Conservation (phyloP, 75 land plant species). For the Isoetes taiwanensis region DNA sequence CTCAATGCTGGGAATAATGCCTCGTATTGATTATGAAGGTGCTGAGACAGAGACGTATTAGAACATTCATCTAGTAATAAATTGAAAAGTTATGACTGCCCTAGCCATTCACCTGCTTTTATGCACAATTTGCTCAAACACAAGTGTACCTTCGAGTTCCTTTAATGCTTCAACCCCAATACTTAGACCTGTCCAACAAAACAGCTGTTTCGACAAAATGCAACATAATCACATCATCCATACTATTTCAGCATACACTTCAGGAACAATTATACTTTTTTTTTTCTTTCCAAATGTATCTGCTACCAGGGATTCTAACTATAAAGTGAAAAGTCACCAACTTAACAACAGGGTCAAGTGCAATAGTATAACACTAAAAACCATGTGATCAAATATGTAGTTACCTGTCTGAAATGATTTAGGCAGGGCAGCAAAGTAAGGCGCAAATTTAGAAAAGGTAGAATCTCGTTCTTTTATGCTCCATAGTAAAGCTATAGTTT, state of each 20-base stretch:
- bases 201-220: too few relatives aligned
- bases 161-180: constrained; percentile 51
- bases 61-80: not conserved
- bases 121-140: constrained; percentile 60
- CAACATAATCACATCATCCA: too few relatives aligned
- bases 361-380: not conserved
- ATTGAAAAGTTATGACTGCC: not conserved
- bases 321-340: not conserved
- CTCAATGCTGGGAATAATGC: constrained; percentile 33
- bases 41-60: constrained; percentile 31
- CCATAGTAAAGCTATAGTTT: constrained; percentile 62
- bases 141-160: constrained; percentile 55
- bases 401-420: constrained; percentile 56
- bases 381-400: not conserved
- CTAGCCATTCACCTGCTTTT: not conserved
- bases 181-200: constrained; percentile 57
- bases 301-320: not conserved
- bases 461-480: constrained; percentile 64
- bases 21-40: constrained; percentile 43
- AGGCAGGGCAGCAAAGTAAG: constrained; percentile 59
- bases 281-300: not conserved
- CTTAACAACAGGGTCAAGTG: not conserved
- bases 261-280: too few relatives aligned
- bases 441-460: constrained; percentile 32
- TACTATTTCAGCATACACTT: too few relatives aligned